Conservation (phyloP, 345 rosid genomes). For the Ceriops zippeliana region DNA sequence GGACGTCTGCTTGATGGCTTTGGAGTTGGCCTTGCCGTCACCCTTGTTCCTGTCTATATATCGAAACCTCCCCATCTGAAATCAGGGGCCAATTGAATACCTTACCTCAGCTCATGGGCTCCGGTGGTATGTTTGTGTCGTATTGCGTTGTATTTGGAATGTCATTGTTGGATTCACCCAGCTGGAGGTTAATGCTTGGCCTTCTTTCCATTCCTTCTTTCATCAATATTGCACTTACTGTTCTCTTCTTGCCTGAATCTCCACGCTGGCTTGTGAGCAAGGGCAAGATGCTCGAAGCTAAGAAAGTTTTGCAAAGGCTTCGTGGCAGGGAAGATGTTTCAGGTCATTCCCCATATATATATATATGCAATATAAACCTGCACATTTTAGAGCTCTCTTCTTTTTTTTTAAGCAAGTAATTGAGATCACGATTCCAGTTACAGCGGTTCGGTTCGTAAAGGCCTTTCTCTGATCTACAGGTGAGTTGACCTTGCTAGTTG, state of each 20-base stretch:
- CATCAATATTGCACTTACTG: slow-evolving; percentile 20
- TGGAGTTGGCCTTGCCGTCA: slow-evolving; percentile 45
- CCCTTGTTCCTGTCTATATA: slow-evolving; percentile 42
- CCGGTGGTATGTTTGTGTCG: slow-evolving; percentile 44
- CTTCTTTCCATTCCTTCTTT: slow-evolving; percentile 41
- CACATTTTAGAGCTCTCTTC: too few relatives aligned
- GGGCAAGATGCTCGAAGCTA: slow-evolving; percentile 40
- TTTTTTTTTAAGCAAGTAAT: neutral
- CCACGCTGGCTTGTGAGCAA: slow-evolving; percentile 50
- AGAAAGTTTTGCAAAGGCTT: slow-evolving; percentile 31
- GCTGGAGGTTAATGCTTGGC: slow-evolving; percentile 52
- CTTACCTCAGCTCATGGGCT: slow-evolving; percentile 43
- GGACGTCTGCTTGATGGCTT: slow-evolving; percentile 41
- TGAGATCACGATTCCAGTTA: neutral
- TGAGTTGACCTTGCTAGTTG: slow-evolving; percentile 44
- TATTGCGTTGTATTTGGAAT: slow-evolving; percentile 40
- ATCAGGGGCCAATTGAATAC: slow-evolving; percentile 45
- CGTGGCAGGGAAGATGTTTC: slow-evolving; percentile 44
- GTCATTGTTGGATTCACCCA: slow-evolving; percentile 38
- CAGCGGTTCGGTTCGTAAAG: neutral
- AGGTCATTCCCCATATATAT: slow-evolving; percentile 13
- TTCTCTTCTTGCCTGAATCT: slow-evolving; percentile 44
- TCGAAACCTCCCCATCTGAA: slow-evolving; percentile 47
- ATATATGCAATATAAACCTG: neutral
- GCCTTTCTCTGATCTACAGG: slow-evolving; percentile 22